These are phyloP conservation scores for Hansenula sp. DNA, from an alignment of 1,139 yeast genomes.

Conservation along the genomic window DNA sequence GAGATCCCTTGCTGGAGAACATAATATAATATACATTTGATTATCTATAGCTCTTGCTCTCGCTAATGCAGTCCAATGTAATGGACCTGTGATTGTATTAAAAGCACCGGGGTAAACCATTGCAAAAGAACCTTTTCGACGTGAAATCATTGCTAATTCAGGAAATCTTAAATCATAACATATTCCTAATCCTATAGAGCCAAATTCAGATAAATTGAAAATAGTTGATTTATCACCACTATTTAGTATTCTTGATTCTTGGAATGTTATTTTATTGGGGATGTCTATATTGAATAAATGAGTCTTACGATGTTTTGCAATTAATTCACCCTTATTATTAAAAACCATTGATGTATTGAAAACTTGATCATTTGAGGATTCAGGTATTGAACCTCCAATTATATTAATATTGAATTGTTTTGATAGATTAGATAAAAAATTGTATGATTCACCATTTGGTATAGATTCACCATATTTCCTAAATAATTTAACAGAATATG, in stretches of 20 bases:
- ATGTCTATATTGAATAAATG: slow-evolving; percentile 91
- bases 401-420: slow-evolving; percentile 53
- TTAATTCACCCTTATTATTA: slow-evolving; percentile 61
- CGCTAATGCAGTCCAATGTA: slow-evolving; percentile 89
- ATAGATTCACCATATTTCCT: slow-evolving; percentile 75
- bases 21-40: slow-evolving; percentile 71
- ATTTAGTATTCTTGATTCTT: slow-evolving; percentile 70
- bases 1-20: slow-evolving; percentile 86
- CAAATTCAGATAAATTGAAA: slow-evolving; percentile 61
- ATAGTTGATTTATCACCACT: slow-evolving; percentile 83
- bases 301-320: slow-evolving; percentile 84
- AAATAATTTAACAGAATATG: slow-evolving; percentile 85
- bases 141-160: slow-evolving; percentile 76
- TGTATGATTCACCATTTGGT: slow-evolving; percentile 68
- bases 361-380: slow-evolving; percentile 50
- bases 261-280: slow-evolving; percentile 82
- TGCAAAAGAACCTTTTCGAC: slow-evolving; percentile 75
- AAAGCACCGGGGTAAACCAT: slow-evolving; percentile 96
- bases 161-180: slow-evolving; percentile 92
- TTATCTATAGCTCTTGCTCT: slow-evolving; percentile 88
- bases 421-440: slow-evolving; percentile 60
- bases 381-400: slow-evolving; percentile 93
- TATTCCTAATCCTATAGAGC: slow-evolving; percentile 80
- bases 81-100: slow-evolving; percentile 92
- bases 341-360: slow-evolving; percentile 85